A percentile compares a stretch with the other conserved stretches of the same genome.
Evolutionary conservation across 257 asterid species (phyloP).

Genomic region (Paulownia fortunei): DNA sequence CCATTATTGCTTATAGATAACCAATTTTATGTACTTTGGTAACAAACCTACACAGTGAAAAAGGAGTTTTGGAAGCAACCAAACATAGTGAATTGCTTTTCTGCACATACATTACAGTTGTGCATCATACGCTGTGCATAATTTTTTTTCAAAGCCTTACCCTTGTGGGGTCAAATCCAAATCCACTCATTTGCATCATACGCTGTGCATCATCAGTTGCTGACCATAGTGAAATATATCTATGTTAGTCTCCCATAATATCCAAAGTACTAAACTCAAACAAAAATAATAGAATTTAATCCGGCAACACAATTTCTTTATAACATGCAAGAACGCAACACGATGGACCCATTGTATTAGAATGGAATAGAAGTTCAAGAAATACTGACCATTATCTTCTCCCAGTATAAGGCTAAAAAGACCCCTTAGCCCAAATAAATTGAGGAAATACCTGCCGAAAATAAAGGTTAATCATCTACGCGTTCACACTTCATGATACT

Average conservation of each 20-base stretch:
- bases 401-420: constrained; percentile 93
- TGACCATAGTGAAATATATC: constrained; percentile 40
- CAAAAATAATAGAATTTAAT: not conserved
- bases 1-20: not conserved
- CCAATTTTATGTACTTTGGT: not conserved
- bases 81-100: constrained; percentile 8
- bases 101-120: not conserved
- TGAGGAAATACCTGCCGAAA: constrained; percentile 82
- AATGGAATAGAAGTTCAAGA: not conserved
- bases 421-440: constrained; percentile 90
- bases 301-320: not conserved
- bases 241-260: constrained; percentile 23
- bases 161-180: constrained; percentile 87
- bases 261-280: not conserved
- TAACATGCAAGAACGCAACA: not conserved
- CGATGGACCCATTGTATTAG: not conserved
- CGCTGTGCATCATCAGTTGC: constrained; percentile 94
- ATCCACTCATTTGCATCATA: constrained; percentile 98
- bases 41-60: not conserved
- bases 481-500: not conserved
- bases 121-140: constrained; percentile 87
- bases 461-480: constrained; percentile 19
- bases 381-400: constrained; percentile 84
- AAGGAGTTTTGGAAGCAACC: not conserved
- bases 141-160: no score